Evolutionary conservation across 306 rosid genomes (phyloP).

Genomic region (Vicia sativa): DNA sequence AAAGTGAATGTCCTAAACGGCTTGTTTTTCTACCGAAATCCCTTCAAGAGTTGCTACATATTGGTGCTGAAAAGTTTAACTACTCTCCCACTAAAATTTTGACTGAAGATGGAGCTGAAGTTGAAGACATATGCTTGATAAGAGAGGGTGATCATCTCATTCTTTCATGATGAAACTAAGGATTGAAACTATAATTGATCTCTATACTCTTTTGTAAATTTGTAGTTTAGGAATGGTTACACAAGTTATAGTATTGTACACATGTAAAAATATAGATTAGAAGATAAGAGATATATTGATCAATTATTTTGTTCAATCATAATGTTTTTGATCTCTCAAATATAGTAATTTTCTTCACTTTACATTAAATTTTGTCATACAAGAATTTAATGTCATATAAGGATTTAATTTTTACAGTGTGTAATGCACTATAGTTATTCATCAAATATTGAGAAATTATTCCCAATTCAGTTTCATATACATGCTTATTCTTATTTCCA

Average conservation of each 20-base stretch:
- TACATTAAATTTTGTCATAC: not conserved
- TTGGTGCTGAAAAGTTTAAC: conserved; percentile 60
- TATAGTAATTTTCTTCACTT: not conserved
- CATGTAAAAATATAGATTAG: not conserved
- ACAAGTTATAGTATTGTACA: not conserved
- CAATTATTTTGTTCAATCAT: not conserved
- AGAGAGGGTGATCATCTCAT: conserved; percentile 71
- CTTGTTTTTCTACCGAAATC: conserved; percentile 58
- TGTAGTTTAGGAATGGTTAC: no score
- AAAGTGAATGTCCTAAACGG: conserved; percentile 45
- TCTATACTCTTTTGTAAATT: conserved; percentile 7
- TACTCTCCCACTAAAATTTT: conserved; percentile 46
- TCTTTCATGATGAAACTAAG: conserved; percentile 33
- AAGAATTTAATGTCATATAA: no score
- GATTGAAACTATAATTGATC: not conserved
- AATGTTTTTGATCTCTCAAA: not conserved
- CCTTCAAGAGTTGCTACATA: conserved; percentile 47
- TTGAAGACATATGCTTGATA: conserved; percentile 58
- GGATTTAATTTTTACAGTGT: no score
- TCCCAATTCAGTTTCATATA: no score
- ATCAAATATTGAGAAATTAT: no score
- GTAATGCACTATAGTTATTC: no score
- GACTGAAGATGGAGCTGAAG: conserved; percentile 60
- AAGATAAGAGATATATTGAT: not conserved
- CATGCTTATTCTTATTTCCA: no score